Evolutionary conservation across 257 asterid genomes (phyloP), one percentile per base, ranked within the genome.

Genomic region (Ilex aquifolium): DNA sequence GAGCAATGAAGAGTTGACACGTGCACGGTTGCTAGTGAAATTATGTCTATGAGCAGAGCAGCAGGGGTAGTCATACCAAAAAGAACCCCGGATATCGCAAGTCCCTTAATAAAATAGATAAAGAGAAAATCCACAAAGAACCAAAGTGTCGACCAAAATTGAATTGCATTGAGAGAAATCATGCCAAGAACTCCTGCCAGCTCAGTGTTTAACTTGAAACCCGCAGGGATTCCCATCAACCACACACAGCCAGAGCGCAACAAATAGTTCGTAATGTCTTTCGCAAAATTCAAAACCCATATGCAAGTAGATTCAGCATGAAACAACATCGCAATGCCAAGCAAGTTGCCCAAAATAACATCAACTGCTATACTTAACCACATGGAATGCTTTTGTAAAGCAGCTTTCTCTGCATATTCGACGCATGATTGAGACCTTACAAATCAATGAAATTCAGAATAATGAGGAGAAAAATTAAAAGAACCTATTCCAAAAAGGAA

Each of bases 141-240:
- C 97, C 97, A 85, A 46, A 93, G 78, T 6, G 99, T 87, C 31
- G 96, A 93, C 99, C 99, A 93, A 64, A 93, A 78, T 70, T 93
- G 97, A 68, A 93, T 83, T 6, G 82, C 87, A 68, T 82, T 88
- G 59, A 93, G 80, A 64, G 88, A 89, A 52, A 90, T 70, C 82
- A 88, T 87, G 77, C 99, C 99, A 75, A 93, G 94, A 69, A 93
- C 79, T 77, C 88, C 89, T 32, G 99, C 97, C 64, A 93, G 87
- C 80, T 93, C 99, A 31, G 97, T 80, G 68, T 93, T 93, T 82
- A 93, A 79, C 80, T 93, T 93, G 80, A 93, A 93, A 56, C 99
- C 99, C 9, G 99, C 99, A 6, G 97, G 99, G 76, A 87, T 84
- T 44, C 96, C 97, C 96, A 93, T 90, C 71, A 93, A 89, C 99